Evolutionary conservation across 1,284 basidiomycete genomes (phyloP).

Genomic region (Austroboletus rostrupii): DNA sequence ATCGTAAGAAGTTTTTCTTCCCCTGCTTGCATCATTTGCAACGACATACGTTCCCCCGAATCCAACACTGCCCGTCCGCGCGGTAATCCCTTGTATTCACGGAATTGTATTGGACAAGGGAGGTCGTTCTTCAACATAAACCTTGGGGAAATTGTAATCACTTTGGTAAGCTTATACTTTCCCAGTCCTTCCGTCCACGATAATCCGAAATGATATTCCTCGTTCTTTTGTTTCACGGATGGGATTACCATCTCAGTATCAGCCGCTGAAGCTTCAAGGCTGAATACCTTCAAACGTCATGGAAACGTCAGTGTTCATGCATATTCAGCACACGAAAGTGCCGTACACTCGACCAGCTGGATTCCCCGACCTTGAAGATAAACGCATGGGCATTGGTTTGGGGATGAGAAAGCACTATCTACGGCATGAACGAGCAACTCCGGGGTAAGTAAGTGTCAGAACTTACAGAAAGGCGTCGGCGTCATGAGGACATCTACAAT

Average conservation of each 20-base stretch:
- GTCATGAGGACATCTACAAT: conserved; percentile 52
- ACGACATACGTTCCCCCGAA: conserved; percentile 66
- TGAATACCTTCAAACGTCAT: conserved; percentile 53
- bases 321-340: neutral
- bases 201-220: conserved; percentile 84
- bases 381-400: conserved; percentile 83
- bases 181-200: conserved; percentile 93
- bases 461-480: conserved; percentile 75
- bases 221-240: conserved; percentile 62
- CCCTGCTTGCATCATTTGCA: conserved; percentile 68
- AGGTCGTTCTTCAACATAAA: conserved; percentile 90
- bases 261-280: conserved; percentile 88
- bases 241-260: conserved; percentile 83
- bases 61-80: conserved; percentile 65
- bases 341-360: conserved; percentile 83
- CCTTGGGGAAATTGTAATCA: conserved; percentile 88
- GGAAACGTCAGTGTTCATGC: conserved; percentile 3
- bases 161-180: conserved; percentile 95
- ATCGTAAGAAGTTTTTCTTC: conserved; percentile 76
- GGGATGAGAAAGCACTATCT: conserved; percentile 83
- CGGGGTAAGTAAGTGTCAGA: conserved; percentile 31
- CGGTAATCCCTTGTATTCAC: conserved; percentile 79
- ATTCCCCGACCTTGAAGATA: conserved; percentile 81
- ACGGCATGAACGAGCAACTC: conserved; percentile 26
- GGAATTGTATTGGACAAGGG: conserved; percentile 66